Evolutionary conservation across 2,329 filamentous ascomycete species (phyloP), one percentile per base, ranked within the genome.

Genomic region (Chrysoporthe deuterocubensis): DNA sequence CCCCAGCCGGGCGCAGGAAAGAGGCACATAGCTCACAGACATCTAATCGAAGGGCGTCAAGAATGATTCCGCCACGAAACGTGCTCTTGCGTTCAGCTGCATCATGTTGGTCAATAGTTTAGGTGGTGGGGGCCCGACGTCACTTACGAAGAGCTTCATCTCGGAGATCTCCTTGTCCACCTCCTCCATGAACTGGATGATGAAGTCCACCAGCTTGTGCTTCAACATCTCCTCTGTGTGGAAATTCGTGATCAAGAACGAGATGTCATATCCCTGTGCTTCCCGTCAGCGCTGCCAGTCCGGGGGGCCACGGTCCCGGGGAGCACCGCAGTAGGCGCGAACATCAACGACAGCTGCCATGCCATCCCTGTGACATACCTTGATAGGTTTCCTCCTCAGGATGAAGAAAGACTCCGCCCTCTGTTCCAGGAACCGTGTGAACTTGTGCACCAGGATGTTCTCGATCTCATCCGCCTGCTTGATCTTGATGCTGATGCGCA

Each of bases 121-220:
- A 82, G 73, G 83, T 76, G 70, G 71, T 74, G 13, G 6, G 40
- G 40, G 9, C 6, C 1, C 40, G 11, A 34, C 26, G 37, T 18
- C 37, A 67, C 65, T 67, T 34, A 68, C 95, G 81, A 99, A 99
- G 75, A 99, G 91, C 87, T 99, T 99, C 96, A 99, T 98, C 83
- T 99, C 96, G 3, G 96, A 98, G 69, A 99, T 99, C 81, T 99
- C 96, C 85, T 99, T 99, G 81, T 99, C 96, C 4, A 99, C 96
- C 79, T 99, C 96, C 81, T 99, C 95, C 95, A 99, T 98, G 77
- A 99, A 99, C 77, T 98, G 91, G 72, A 99, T 97, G 74, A 99
- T 97, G 76, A 99, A 99, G 79, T 99, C 96, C 44, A 99, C 96
- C 74, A 99, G 86, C 84, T 99, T 98, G 79, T 99, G 95, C 85